Base-by-base conservation (phyloP, 2,329 filamentous ascomycete species). In the Aspergillus sp. region DNA sequence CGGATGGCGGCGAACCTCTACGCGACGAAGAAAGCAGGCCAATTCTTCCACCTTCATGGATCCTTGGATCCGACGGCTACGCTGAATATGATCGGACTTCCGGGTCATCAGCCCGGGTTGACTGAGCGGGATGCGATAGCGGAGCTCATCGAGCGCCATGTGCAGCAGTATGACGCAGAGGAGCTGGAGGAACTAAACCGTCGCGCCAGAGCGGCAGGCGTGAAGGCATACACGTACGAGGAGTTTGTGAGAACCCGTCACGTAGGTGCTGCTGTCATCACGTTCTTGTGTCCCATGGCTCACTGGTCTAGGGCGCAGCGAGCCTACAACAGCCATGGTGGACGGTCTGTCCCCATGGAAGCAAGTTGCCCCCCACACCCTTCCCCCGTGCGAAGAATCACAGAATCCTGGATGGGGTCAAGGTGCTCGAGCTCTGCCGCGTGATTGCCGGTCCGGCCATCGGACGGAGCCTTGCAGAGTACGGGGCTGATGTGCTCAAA, bases 401-500 rank as follows among this genome's bases (percentile, higher is more conserved):
- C 3, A n/a, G 32, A 11, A 34, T 34, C n/a, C 32, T 34, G 3
- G 4, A 34, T 4, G 44, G 43, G 1, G 9, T 51, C 32, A 51
- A 47, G n/a, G 43, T 51, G 3, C 32, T 51, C 2, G 49, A 51
- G 13, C 49, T 51, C 10, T 21, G 29, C 4, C 65, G 75, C 11
- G 69, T 77, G 10, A 76, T 78, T 43, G 75, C 76, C 9, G 75
- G 71, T 6, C 75, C 75, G 9, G 66, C 73, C 0, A 67, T 74
- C 13, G 72, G 72, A 9, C 63, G 61, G 48, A 69, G 70, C 19
- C 59, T 78, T 1, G 72, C 74, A 21, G 71, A 69, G 21, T 64
- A 75, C 34, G 76, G 75, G 6, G 75, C 76, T 17, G 71, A 73
- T 42, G 74, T 78, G 0, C 66, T 78, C 36, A 71, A 73, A 55